Percentiles rank a stretch among this genome's conserved stretches.
Evolutionary conservation across 768 basidiomycete species (phyloP).

Genomic region (Hericium coralloides): DNA sequence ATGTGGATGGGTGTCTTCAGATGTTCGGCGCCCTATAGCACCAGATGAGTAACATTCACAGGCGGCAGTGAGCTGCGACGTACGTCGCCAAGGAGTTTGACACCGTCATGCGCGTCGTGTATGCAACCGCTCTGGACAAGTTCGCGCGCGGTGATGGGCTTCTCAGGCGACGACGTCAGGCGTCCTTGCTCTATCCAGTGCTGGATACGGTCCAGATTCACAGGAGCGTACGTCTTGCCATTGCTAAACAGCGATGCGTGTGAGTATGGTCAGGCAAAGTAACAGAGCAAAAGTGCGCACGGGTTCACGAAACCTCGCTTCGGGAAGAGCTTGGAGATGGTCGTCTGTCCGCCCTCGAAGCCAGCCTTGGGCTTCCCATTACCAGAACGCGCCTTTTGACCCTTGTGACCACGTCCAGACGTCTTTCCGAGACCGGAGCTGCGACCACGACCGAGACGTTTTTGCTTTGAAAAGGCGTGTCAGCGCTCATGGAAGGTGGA

Average conservation of each 20-base stretch:
- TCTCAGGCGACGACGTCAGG: conserved; percentile 63
- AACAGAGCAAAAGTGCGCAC: conserved; percentile 34
- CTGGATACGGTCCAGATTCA: conserved; percentile 85
- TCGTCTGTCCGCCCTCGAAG: conserved; percentile 97
- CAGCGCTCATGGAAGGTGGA: background rate
- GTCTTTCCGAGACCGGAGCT: conserved; percentile 89
- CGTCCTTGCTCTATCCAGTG: conserved; percentile 86
- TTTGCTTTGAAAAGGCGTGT: conserved; percentile 47
- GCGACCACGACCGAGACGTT: conserved; percentile 91
- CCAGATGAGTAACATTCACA: background rate
- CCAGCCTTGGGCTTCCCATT: conserved; percentile 72
- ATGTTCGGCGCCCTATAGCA: conserved; percentile 50
- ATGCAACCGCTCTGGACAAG: conserved; percentile 81
- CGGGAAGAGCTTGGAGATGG: conserved; percentile 82
- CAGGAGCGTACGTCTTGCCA: conserved; percentile 65
- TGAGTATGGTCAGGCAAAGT: background rate
- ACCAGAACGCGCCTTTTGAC: conserved; percentile 89
- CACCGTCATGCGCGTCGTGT: conserved; percentile 82
- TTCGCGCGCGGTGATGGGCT: conserved; percentile 83
- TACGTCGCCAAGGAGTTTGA: conserved; percentile 86
- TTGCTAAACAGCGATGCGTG: conserved; percentile 38
- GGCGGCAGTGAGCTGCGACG: conserved; percentile 17
- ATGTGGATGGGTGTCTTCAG: conserved; percentile 71
- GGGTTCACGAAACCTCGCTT: conserved; percentile 92
- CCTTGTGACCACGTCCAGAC: conserved; percentile 90